phyloP scores from a whole-genome alignment of 306 rosid species.

The Cyclanthera cordifolia region DNA sequence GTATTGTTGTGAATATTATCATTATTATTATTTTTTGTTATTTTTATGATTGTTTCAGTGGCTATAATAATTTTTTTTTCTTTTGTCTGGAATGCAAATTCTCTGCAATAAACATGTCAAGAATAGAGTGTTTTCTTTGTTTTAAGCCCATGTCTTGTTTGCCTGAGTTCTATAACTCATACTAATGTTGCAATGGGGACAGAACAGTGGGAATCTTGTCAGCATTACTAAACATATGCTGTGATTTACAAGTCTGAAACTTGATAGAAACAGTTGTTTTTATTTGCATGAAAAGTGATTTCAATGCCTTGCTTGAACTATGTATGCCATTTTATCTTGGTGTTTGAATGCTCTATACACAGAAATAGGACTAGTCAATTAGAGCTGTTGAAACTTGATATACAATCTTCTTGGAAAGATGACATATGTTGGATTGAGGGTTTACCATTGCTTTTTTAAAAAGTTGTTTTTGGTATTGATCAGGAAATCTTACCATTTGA shows the following conservation, averaged over 20 bases:
- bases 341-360: not conserved
- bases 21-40: not conserved
- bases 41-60: not conserved
- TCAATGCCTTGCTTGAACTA: not conserved
- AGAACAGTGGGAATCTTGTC: not conserved
- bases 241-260: not conserved
- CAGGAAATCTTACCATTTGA: too few relatives aligned
- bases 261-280: not conserved
- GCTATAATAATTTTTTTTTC: conserved; percentile 9
- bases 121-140: conserved; percentile 8
- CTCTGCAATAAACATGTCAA: conserved; percentile 12
- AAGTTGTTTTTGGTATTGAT: too few relatives aligned
- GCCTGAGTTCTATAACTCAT: not conserved
- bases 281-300: conserved; percentile 6
- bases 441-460: too few relatives aligned
- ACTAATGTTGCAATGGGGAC: not conserved
- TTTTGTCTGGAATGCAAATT: conserved; percentile 6
- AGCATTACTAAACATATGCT: conserved; percentile 1
- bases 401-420: too few relatives aligned
- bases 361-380: not conserved
- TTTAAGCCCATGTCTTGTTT: not conserved
- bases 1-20: conserved; percentile 15
- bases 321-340: not conserved
- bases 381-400: not conserved
- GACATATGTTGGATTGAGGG: too few relatives aligned